Conservation (phyloP, 2,329 filamentous ascomycete genomes). For the Didymosphaeria variabile region DNA sequence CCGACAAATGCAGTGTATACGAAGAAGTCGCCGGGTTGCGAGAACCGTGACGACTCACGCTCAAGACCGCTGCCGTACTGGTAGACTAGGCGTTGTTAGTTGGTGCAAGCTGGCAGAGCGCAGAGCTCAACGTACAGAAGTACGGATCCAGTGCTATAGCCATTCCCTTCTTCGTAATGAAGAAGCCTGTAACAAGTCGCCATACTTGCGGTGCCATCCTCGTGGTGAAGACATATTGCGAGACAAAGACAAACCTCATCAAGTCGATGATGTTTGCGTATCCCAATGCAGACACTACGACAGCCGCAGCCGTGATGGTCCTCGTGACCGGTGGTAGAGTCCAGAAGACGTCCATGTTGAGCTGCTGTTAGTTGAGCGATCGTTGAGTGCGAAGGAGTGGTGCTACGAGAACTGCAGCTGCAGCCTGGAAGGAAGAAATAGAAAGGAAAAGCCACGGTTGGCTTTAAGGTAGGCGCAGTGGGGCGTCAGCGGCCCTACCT, state of each 20-base stretch:
- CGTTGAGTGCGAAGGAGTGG: conserved; percentile 24
- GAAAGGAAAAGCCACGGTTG: conserved; percentile 4
- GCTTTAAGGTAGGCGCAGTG: conserved; percentile 2
- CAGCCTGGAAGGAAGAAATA: conserved; percentile 43
- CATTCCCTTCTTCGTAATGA: conserved; percentile 65
- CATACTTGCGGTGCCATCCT: conserved; percentile 65
- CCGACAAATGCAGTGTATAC: conserved; percentile 81
- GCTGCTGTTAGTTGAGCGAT: conserved; percentile 27
- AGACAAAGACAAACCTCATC: conserved; percentile 64
- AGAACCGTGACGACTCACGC: conserved; percentile 74
- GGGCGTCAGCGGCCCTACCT: neutral
- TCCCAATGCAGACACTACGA: conserved; percentile 69
- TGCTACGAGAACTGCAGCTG: conserved; percentile 43
- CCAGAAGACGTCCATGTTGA: conserved; percentile 69
- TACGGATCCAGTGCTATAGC: conserved; percentile 77
- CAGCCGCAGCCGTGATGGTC: conserved; percentile 71
- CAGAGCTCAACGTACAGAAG: conserved; percentile 61
- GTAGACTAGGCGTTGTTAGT: conserved; percentile 66
- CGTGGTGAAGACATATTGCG: conserved; percentile 63
- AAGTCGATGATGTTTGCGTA: conserved; percentile 65
- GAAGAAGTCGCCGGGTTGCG: conserved; percentile 78
- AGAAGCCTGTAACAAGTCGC: conserved; percentile 66
- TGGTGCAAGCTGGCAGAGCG: conserved; percentile 32
- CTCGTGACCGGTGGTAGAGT: conserved; percentile 72
- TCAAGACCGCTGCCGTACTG: conserved; percentile 81